These are phyloP conservation scores for Phaeodactylum tricornutum DNA, from an alignment of 108 stramenopile genomes.

Conservation along the genomic window DNA sequence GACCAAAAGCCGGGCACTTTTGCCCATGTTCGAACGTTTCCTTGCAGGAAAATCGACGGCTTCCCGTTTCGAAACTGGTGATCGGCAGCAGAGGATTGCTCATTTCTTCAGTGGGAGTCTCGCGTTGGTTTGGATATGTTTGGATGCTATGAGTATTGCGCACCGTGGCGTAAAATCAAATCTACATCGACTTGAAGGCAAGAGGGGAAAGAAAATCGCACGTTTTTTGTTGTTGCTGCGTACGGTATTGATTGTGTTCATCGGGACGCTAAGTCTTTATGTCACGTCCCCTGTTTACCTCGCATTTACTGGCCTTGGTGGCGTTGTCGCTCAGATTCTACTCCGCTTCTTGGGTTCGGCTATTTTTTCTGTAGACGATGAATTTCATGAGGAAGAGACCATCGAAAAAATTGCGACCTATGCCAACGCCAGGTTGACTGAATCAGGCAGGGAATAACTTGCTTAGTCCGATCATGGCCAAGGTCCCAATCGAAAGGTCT, in stretches of 20 bases:
- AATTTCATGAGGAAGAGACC: neutral
- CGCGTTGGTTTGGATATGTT: conserved; percentile 24
- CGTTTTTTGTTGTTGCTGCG: conserved; percentile 2
- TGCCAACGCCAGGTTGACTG: conserved; percentile 2
- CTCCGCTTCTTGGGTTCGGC: conserved; percentile 8
- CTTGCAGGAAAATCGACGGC: conserved; percentile 9
- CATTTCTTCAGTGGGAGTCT: conserved; percentile 27
- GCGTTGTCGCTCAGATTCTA: conserved; percentile 9
- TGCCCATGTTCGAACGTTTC: neutral
- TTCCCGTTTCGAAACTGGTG: conserved; percentile 10
- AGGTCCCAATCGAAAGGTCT: no score
- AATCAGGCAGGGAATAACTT: no score
- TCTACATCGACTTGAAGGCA: conserved; percentile 4
- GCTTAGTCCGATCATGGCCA: no score
- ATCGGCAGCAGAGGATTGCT: conserved; percentile 24
- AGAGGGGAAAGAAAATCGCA: neutral
- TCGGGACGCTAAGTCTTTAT: conserved; percentile 24
- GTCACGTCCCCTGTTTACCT: conserved; percentile 16
- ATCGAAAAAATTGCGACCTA: neutral
- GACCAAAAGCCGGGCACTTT: no score
- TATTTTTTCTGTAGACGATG: neutral
- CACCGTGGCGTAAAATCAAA: conserved; percentile 19
- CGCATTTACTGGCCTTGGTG: conserved; percentile 10
- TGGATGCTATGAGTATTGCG: conserved; percentile 25
- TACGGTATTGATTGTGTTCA: conserved; percentile 13